phyloP scores from a whole-genome alignment of 441 rosid genomes.

The Adansonia gregorii region DNA sequence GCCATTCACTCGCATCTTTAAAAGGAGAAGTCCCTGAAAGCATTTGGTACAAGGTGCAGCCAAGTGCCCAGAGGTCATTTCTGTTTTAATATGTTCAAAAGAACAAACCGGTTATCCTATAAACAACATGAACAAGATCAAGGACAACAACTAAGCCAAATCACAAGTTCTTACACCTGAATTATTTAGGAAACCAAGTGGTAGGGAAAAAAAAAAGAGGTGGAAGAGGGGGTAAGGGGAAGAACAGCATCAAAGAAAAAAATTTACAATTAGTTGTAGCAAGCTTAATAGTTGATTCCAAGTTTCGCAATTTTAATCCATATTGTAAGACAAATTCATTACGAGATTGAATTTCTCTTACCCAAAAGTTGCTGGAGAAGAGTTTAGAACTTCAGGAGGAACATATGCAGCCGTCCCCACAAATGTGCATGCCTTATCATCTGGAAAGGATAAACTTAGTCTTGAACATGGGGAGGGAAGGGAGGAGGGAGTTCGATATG shows the following conservation, averaged over 20 bases:
- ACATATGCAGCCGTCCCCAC: conserved; percentile 95
- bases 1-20: conserved; percentile 99
- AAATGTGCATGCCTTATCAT: conserved; percentile 96
- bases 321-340: neutral
- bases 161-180: neutral
- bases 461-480: neutral
- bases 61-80: conserved; percentile 99
- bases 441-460: conserved; percentile 49
- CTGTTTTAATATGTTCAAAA: conserved; percentile 63
- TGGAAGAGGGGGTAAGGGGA: neutral
- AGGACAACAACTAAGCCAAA: conserved; percentile 8
- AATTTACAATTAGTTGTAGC: neutral
- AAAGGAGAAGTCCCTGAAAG: conserved; percentile 99
- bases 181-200: neutral
- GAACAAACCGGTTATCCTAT: conserved; percentile 40
- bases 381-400: conserved; percentile 99
- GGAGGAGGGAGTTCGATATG: neutral
- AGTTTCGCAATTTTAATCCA: conserved; percentile 6
- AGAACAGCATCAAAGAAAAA: neutral
- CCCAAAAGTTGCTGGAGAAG: conserved; percentile 99
- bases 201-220: neutral
- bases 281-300: neutral
- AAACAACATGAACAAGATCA: conserved; percentile 29
- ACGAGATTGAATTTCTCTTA: conserved; percentile 32
- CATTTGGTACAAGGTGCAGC: conserved; percentile 99